phyloP scores from a whole-genome alignment of 2,329 filamentous ascomycete species.

The Colletotrichum chlorophyti region DNA sequence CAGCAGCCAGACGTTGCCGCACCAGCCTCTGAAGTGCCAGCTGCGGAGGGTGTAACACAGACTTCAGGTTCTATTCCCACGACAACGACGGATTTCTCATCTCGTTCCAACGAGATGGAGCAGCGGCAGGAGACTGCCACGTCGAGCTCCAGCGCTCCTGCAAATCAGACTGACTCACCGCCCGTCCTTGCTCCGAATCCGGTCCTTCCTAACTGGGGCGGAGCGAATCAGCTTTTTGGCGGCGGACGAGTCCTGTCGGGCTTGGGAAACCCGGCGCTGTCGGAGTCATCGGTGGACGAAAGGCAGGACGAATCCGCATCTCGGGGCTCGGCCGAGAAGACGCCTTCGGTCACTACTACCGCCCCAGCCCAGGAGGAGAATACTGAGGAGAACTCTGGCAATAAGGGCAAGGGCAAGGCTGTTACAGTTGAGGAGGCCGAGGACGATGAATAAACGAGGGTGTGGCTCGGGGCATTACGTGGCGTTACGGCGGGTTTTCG shows the following conservation, averaged over 20 bases:
- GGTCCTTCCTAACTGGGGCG: conserved; percentile 57
- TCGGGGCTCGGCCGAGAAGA: background rate
- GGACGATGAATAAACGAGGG: conserved; percentile 42
- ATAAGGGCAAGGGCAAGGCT: conserved; percentile 52
- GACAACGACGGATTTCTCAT: background rate
- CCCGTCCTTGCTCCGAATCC: conserved; percentile 56
- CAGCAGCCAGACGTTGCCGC: background rate
- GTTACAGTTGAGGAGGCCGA: conserved; percentile 54
- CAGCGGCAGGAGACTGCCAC: conserved; percentile 1
- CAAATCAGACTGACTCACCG: conserved; percentile 32
- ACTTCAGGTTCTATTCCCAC: background rate
- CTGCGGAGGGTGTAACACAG: background rate
- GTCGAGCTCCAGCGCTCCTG: background rate
- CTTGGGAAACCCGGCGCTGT: conserved; percentile 5
- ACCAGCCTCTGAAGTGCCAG: background rate
- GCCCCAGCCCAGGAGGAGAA: conserved; percentile 16
- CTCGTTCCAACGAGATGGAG: conserved; percentile 2
- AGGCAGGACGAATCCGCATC: conserved; percentile 19
- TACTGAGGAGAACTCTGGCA: background rate
- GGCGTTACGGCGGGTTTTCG: conserved; percentile 13
- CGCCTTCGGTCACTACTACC: background rate
- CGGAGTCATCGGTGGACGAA: conserved; percentile 18
- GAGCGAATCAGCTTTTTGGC: conserved; percentile 55
- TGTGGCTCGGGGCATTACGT: conserved; percentile 4
- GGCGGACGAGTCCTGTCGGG: conserved; percentile 32